These are phyloP conservation scores for Trichoderma arundinaceum DNA, from an alignment of 2,329 filamentous ascomycete species.

Conservation along the genomic window DNA sequence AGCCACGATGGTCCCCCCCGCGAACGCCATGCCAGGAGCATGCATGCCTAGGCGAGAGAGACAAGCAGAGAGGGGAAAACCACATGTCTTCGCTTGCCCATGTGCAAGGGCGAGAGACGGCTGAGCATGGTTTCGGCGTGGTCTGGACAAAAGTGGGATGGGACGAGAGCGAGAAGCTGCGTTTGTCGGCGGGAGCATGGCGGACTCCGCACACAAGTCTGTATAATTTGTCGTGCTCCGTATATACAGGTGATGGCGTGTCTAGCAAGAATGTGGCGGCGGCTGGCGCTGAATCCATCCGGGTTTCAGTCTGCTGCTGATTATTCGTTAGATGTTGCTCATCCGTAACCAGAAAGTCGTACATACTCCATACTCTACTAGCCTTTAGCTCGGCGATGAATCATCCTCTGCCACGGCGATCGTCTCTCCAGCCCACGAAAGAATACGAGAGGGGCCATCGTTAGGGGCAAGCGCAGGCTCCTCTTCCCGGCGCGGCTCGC, in stretches of 20 bases:
- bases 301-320: too few species aligned
- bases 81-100: not conserved
- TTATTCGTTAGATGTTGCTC: too few species aligned
- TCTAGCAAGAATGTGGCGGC: too few species aligned
- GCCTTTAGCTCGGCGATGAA: too few species aligned
- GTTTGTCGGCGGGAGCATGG: constrained; percentile 1
- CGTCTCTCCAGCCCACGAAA: not conserved
- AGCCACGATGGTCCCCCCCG: constrained; percentile 10
- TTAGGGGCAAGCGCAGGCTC: not conserved
- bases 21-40: not conserved
- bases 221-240: too few species aligned
- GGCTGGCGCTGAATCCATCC: too few species aligned
- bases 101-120: not conserved
- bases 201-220: not conserved
- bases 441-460: not conserved
- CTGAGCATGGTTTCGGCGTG: not conserved
- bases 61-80: too few species aligned
- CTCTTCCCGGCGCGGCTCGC: constrained; percentile 4
- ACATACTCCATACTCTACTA: not conserved
- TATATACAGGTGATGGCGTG: not conserved
- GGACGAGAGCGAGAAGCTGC: not conserved
- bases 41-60: not conserved
- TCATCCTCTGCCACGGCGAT: not conserved
- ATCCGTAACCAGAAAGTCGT: too few species aligned
- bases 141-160: constrained; percentile 13